Base-by-base conservation (phyloP, 2,329 filamentous ascomycete species). In the Stagonosporopsis vannaccii region DNA sequence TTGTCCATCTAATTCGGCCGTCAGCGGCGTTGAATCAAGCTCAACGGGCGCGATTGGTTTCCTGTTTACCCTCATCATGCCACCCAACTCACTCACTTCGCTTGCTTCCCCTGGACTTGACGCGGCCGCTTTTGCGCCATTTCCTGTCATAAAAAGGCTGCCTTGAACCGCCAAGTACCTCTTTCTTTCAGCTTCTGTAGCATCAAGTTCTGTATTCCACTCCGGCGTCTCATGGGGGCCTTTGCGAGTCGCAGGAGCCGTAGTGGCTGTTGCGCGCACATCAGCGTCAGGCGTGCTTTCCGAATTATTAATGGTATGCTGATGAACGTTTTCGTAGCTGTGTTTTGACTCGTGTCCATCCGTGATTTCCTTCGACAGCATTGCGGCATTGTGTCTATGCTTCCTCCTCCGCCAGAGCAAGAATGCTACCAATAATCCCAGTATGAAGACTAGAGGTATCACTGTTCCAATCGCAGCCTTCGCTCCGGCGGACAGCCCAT, bases 401-500 rank as follows among this genome's bases (percentile, higher is more conserved):
- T 57, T 65, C 9, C 52, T 55, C 9, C 63, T 43, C 4, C 63
- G 43, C 61, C 61, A 69, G 0, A 69, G 50, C 4, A 68, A n/a
- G 19, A 62, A 63, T 2, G 52, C 56, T 11, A 47, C 60, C 4
- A 68, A 40, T 0, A 57, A 57, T 19, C 52, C 56, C 7, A 67
- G 25, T n/a, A 97, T 90, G 1, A 89, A 90, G 1, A 87, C 90
- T 35, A 98, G 92, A 3, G 94, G 93, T 1, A 97, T 89, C 7
- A 97, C 90, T 0, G 97, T 93, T 1, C 92, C 93, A 37, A 97
- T 87, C 1, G 93, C 93, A 60, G 96, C 96, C 61, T 85, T 92
- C 33, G 88, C 88, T 32, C 83, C 81, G 48, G 82, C 82, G 56
- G 75, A 79, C 4, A 92, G 77, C 4, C 84, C 83, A 6, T 77